Evolutionary conservation across 768 basidiomycete genomes (phyloP).

Genomic region (Pulveroboletus ravenelii): DNA sequence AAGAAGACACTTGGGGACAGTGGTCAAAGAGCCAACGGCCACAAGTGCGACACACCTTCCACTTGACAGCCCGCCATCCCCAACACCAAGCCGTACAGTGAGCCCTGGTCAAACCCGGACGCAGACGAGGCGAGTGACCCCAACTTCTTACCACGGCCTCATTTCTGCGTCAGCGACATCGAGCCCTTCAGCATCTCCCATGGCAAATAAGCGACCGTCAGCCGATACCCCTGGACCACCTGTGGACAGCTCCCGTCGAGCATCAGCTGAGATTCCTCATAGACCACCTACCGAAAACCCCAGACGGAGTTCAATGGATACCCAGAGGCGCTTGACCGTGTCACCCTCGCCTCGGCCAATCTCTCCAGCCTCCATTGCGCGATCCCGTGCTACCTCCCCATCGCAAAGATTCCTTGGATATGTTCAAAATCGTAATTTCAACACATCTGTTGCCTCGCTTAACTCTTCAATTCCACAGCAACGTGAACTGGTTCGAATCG

Average conservation of each 20-base stretch:
- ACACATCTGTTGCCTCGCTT: slow-evolving; percentile 57
- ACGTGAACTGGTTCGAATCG: slow-evolving; percentile 63
- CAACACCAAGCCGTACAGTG: slow-evolving; percentile 34
- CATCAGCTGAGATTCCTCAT: slow-evolving; percentile 37
- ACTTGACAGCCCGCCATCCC: slow-evolving; percentile 34
- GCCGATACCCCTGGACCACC: slow-evolving; percentile 22
- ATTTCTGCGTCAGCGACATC: slow-evolving; percentile 49
- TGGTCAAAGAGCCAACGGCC: slow-evolving; percentile 33
- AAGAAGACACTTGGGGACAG: slow-evolving; percentile 32
- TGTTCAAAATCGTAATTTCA: slow-evolving; percentile 52
- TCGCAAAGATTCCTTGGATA: slow-evolving; percentile 39
- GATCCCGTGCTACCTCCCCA: slow-evolving; percentile 43
- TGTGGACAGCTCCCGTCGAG: slow-evolving; percentile 31
- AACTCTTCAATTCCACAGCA: slow-evolving; percentile 50
- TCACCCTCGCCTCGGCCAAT: slow-evolving; percentile 36
- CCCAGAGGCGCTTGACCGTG: slow-evolving; percentile 20
- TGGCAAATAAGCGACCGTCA: slow-evolving; percentile 27
- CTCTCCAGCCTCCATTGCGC: slow-evolving; percentile 42
- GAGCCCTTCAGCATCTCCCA: slow-evolving; percentile 26
- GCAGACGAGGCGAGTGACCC: slow-evolving; percentile 37
- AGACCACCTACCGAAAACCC: slow-evolving; percentile 28
- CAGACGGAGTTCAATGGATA: slow-evolving; percentile 20
- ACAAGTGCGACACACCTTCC: slow-evolving; percentile 42
- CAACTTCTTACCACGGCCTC: slow-evolving; percentile 37
- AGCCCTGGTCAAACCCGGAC: slow-evolving; percentile 45